Evolutionary conservation across 1,139 yeast species (phyloP), one percentile per base, ranked within the genome.

Genomic region (Debaryomyces fabryi): DNA sequence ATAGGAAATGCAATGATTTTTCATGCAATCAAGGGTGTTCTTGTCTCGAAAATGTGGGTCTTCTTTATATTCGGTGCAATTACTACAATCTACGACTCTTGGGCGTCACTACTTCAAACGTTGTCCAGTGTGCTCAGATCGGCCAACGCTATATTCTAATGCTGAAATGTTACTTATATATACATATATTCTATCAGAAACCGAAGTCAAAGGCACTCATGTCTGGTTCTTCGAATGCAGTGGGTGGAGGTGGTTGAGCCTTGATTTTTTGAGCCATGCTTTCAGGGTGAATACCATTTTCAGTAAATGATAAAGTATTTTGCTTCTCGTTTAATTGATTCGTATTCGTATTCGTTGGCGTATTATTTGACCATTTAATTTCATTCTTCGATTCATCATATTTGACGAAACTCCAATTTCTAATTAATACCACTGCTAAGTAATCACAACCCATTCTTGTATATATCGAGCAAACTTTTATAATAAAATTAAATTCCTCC

Each of bases 391-490:
- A 48, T 37, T 58, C 57, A 36, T 50, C 51, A 35, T 48, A 64
- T 24, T 62, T 65, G 29, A 74, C 65, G 59, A 91, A 92, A 29
- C 69, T 69, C 97, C 97, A 92, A 50, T 80, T 81, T 45, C 72
- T 72, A 3, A 88, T 70, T 45, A 91, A 64, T 42, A 83, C 76
- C 16, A 88, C 62, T 0, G 92, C 85, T 42, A 92, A 65, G 53
- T 84, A 80, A 57, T 92, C 96, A 69, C 98, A 92, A 0, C 98
- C 98, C 96, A 92, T 90, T 50, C 96, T 74, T 12, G 82, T 74
- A 59, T 90, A 88, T 49, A 89, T 86, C 40, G 78, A 71, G 10
- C 88, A 78, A 6, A 86, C 85, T 54, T 83, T 81, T 20, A 81
- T 62, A 10, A 91, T 78, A 58, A 85, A 83, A 12, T 76, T 72